Conservation (phyloP, 129 eudicot genomes). For the Saussurea involucrata region DNA sequence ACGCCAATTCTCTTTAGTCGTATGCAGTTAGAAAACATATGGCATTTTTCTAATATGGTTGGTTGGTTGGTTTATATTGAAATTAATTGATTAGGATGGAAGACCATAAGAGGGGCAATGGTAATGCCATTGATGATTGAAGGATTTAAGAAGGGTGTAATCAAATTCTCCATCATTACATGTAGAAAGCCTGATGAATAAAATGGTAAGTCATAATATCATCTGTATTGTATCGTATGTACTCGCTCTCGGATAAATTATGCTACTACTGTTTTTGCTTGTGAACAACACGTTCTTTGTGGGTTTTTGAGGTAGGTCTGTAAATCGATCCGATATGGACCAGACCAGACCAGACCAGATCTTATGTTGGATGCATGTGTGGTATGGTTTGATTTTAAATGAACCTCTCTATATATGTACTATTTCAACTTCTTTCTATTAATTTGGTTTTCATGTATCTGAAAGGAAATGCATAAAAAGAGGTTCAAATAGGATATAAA, state of each 20-base stretch:
- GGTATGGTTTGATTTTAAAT: too few relatives aligned
- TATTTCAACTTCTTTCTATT: too few relatives aligned
- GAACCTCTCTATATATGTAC: too few relatives aligned
- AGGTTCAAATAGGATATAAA: background rate
- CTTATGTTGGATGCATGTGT: background rate
- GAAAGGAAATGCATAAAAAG: too few relatives aligned
- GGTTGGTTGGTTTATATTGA: background rate
- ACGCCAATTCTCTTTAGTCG: background rate
- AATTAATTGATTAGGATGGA: constrained; percentile 72
- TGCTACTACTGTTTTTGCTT: background rate
- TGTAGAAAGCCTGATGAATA: constrained; percentile 58
- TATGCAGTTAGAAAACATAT: background rate
- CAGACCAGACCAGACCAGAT: background rate
- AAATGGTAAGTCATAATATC: background rate
- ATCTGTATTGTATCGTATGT: constrained; percentile 14
- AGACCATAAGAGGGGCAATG: constrained; percentile 77
- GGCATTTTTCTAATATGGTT: background rate
- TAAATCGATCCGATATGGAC: background rate
- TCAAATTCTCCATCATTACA: constrained; percentile 80
- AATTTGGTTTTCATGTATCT: too few relatives aligned
- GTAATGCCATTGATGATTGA: constrained; percentile 90
- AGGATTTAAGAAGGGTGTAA: constrained; percentile 72
- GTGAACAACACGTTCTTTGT: background rate
- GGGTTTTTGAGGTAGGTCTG: background rate
- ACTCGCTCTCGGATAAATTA: background rate